phyloP scores from a whole-genome alignment of 1,139 yeast genomes.

The Yamadazyma siamensis region DNA sequence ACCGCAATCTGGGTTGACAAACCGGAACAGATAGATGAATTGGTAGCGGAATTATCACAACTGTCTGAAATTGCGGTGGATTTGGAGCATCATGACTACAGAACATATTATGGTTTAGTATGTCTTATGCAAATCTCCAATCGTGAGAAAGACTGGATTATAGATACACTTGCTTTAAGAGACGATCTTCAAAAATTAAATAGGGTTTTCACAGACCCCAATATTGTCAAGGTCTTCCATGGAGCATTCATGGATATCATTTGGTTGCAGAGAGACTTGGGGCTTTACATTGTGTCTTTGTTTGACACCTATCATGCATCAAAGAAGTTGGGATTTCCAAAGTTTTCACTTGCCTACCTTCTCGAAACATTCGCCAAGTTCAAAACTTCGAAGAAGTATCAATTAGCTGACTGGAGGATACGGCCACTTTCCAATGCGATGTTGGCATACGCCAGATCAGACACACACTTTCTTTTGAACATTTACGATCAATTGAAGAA shows the following conservation, averaged over 20 bases:
- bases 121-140: conserved; percentile 92
- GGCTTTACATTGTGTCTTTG: conserved; percentile 81
- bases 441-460: conserved; percentile 89
- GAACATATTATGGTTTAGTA: conserved; percentile 87
- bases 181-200: conserved; percentile 70
- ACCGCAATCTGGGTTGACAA: conserved; percentile 72
- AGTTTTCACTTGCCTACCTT: conserved; percentile 79
- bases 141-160: conserved; percentile 75
- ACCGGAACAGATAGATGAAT: conserved; percentile 43
- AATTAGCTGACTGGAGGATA: conserved; percentile 94
- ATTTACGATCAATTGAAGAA: conserved; percentile 76
- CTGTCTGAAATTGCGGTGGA: conserved; percentile 84
- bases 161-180: conserved; percentile 73
- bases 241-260: conserved; percentile 97
- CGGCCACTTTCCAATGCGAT: conserved; percentile 79
- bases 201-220: conserved; percentile 74
- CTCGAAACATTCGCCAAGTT: conserved; percentile 79
- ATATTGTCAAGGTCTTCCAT: conserved; percentile 81
- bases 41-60: conserved; percentile 52
- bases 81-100: conserved; percentile 91
- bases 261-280: conserved; percentile 96
- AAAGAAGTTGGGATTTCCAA: conserved; percentile 70
- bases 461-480: conserved; percentile 84
- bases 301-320: conserved; percentile 95
- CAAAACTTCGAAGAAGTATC: conserved; percentile 90